Conservation (phyloP, 2,329 filamentous ascomycete genomes). For the Claviceps maximensis region DNA sequence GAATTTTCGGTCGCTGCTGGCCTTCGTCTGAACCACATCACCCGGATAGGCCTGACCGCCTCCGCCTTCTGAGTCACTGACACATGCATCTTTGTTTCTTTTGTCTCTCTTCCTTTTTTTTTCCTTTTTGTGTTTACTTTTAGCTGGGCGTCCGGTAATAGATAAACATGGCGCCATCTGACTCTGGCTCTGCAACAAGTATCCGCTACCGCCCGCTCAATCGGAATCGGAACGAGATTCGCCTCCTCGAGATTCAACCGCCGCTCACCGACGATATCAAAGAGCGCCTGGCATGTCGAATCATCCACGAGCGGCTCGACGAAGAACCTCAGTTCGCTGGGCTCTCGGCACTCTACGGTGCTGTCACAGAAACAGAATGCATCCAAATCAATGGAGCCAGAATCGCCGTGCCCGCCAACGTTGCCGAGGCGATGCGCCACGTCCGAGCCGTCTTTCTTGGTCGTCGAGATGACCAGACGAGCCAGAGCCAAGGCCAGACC, state of each 20-base stretch:
- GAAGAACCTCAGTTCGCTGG: constrained; percentile 16
- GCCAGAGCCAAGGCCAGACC: neutral
- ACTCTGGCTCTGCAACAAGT: neutral
- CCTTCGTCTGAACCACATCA: neutral
- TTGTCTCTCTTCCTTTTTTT: neutral
- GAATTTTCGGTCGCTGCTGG: neutral
- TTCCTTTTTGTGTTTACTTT: neutral
- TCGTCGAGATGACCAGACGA: constrained; percentile 3
- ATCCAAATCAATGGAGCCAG: constrained; percentile 16
- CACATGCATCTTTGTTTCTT: neutral
- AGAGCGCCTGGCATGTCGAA: constrained; percentile 20
- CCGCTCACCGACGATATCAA: constrained; percentile 12
- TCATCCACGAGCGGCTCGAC: constrained; percentile 17
- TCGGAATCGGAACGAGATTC: constrained; percentile 15
- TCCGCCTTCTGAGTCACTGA: neutral
- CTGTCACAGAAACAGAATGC: constrained; percentile 15
- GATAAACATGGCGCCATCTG: neutral
- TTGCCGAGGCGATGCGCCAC: constrained; percentile 18
- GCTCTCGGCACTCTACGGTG: constrained; percentile 19
- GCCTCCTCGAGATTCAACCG: constrained; percentile 21
- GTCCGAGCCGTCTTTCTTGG: constrained; percentile 21
- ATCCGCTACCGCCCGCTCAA: constrained; percentile 11
- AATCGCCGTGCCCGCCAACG: constrained; percentile 15
- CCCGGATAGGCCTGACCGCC: neutral
- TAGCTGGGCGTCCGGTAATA: neutral